These are phyloP conservation scores for Elsinoe fawcettii DNA, from an alignment of 2,329 filamentous ascomycete species.

Conservation along the genomic window DNA sequence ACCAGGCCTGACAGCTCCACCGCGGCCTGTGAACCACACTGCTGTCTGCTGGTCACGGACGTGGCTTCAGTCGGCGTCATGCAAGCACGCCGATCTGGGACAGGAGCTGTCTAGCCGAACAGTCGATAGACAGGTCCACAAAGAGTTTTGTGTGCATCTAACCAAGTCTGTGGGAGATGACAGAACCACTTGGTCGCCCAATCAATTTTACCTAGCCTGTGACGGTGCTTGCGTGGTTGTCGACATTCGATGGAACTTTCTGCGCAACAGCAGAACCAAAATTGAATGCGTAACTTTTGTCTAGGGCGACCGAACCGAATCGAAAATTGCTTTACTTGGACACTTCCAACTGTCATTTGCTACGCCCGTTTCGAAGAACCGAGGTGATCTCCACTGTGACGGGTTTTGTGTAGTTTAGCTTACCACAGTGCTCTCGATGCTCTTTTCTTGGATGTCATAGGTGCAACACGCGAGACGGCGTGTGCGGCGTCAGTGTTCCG, in stretches of 20 bases:
- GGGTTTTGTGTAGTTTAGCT: background rate
- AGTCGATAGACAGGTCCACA: constrained; percentile 2
- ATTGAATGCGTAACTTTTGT: background rate
- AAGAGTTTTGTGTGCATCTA: background rate
- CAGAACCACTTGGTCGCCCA: background rate
- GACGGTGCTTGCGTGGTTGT: background rate
- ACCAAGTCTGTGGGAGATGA: background rate
- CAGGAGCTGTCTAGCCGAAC: constrained; percentile 2
- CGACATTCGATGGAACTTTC: background rate
- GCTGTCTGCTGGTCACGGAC: background rate
- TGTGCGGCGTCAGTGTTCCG: background rate
- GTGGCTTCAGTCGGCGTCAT: constrained; percentile 12
- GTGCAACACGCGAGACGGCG: background rate
- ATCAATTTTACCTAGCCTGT: background rate
- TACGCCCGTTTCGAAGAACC: background rate
- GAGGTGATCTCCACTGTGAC: constrained; percentile 5
- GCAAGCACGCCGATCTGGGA: constrained; percentile 7
- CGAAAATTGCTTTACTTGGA: constrained; percentile 13
- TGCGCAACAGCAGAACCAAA: background rate
- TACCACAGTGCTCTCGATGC: background rate
- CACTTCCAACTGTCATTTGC: background rate
- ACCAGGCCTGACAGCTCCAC: constrained; percentile 2
- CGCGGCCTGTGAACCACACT: constrained; percentile 3
- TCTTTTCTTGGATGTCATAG: constrained; percentile 3
- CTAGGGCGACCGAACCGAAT: background rate